Conservation (phyloP, 306 rosid species). For the Biancaea sappan region DNA sequence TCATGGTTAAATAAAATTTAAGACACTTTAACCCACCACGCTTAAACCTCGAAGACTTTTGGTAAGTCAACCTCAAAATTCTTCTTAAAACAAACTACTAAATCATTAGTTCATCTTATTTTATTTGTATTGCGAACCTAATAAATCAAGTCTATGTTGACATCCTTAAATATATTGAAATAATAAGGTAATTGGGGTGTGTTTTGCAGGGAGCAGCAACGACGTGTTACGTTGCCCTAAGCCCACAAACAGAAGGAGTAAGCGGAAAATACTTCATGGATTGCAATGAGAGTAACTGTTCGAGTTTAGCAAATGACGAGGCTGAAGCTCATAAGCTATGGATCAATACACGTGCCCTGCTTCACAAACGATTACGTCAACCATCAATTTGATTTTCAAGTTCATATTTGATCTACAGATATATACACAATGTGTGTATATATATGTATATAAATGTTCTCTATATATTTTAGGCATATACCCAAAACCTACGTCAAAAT, state of each 20-base stretch:
- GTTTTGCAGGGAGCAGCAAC: conserved; percentile 81
- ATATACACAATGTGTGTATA: conserved; percentile 28
- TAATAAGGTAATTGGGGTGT: no score
- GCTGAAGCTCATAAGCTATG: conserved; percentile 72
- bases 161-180: no score
- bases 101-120: no score
- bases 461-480: background rate
- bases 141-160: no score
- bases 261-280: conserved; percentile 86
- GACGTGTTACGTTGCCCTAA: conserved; percentile 83
- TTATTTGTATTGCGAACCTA: no score
- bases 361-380: conserved; percentile 58
- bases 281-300: conserved; percentile 78
- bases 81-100: no score
- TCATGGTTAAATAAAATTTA: no score
- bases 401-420: background rate
- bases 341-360: conserved; percentile 63
- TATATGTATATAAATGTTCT: background rate
- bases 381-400: conserved; percentile 43
- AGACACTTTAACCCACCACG: no score
- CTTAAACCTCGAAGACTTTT: no score
- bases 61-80: no score
- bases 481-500: conserved; percentile 29
- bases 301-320: conserved; percentile 79
- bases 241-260: conserved; percentile 64